Evolutionary conservation across 306 rosid genomes (phyloP).

Genomic region (Dicorynia guianensis): DNA sequence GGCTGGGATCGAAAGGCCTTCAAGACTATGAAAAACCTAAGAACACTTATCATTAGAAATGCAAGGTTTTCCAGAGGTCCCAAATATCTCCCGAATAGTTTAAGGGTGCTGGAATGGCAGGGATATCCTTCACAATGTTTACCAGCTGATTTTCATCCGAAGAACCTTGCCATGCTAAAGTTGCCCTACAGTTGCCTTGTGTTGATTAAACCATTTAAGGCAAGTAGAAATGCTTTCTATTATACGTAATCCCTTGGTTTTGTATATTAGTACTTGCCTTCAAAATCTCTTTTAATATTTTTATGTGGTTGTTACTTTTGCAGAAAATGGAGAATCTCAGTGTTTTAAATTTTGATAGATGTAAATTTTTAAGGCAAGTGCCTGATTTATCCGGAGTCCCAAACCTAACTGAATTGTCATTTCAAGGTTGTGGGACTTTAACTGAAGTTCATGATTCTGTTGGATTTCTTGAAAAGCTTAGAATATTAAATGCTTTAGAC

Average conservation of each 20-base stretch:
- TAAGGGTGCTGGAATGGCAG: neutral
- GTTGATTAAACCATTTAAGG: neutral
- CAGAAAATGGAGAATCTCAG: neutral
- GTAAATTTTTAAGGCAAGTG: neutral
- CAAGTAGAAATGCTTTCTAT: neutral
- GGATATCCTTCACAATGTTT: neutral
- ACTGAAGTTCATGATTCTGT: too few species aligned
- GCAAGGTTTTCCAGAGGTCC: neutral
- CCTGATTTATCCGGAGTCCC: too few species aligned
- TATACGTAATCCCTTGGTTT: neutral
- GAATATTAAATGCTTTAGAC: too few species aligned
- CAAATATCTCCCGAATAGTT: neutral
- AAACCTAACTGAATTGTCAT: too few species aligned
- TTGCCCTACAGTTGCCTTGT: neutral
- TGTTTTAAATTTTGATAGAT: neutral
- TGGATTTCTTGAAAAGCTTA: too few species aligned
- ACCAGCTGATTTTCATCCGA: neutral
- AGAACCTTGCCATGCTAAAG: neutral
- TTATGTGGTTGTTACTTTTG: neutral
- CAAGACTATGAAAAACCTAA: neutral
- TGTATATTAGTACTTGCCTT: neutral
- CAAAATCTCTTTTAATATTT: neutral
- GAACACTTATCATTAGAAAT: neutral
- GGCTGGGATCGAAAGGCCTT: neutral
- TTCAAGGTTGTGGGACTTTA: too few species aligned